phyloP scores from a whole-genome alignment of 768 basidiomycete genomes.

The Boletus rufocinnamomeus region DNA sequence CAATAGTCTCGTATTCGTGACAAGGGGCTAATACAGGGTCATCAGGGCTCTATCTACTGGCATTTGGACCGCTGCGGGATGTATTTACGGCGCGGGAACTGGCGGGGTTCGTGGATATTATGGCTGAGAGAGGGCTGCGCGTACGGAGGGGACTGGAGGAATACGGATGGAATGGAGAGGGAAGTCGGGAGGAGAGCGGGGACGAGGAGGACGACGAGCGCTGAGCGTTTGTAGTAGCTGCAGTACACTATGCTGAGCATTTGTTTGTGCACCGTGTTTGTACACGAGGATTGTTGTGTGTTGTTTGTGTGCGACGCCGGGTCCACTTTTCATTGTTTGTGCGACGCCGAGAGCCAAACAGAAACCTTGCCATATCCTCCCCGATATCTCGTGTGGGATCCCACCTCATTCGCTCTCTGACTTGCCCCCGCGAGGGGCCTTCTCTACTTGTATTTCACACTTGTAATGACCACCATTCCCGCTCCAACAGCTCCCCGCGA shows the following conservation, averaged over 20 bases:
- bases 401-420: slow-evolving; percentile 7
- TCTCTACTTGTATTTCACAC: slow-evolving; percentile 20
- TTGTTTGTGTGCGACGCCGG: slow-evolving; percentile 32
- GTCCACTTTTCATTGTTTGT: slow-evolving; percentile 37
- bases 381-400: background rate
- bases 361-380: background rate
- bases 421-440: slow-evolving; percentile 25
- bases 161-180: slow-evolving; percentile 24
- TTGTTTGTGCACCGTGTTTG: slow-evolving; percentile 20
- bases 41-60: slow-evolving; percentile 73
- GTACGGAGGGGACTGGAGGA: slow-evolving; percentile 62
- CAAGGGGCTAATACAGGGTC: slow-evolving; percentile 14
- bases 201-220: slow-evolving; percentile 53
- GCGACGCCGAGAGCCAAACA: background rate
- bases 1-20: background rate
- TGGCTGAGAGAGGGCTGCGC: slow-evolving; percentile 75
- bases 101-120: slow-evolving; percentile 61
- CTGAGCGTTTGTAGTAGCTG: too few relatives aligned
- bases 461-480: slow-evolving; percentile 58
- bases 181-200: slow-evolving; percentile 22
- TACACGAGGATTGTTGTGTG: slow-evolving; percentile 21
- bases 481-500: slow-evolving; percentile 63
- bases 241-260: too few relatives aligned
- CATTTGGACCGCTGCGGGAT: slow-evolving; percentile 68
- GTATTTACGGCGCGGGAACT: slow-evolving; percentile 65